phyloP scores from a whole-genome alignment of 371 early-diverging fungal species.

The Thermomucor indicae-seudaticae region DNA sequence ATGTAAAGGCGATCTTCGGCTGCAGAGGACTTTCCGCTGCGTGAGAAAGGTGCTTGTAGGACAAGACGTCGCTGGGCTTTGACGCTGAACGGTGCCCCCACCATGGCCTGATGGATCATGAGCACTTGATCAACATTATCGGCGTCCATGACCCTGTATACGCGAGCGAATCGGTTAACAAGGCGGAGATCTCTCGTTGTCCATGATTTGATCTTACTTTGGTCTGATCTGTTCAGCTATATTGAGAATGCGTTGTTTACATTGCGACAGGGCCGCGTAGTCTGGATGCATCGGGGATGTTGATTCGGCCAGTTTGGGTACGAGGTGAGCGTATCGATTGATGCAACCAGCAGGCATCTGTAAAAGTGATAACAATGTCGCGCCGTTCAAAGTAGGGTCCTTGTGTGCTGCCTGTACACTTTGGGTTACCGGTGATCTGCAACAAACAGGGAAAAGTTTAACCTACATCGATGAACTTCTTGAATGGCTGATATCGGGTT shows the following conservation, averaged over 20 bases:
- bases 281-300: slow-evolving; percentile 47
- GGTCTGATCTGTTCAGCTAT: slow-evolving; percentile 23
- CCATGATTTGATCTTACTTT: slow-evolving; percentile 9
- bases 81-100: slow-evolving; percentile 31
- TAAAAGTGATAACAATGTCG: slow-evolving; percentile 25
- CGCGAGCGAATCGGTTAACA: neutral
- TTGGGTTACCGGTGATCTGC: neutral
- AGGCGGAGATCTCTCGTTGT: neutral
- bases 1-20: slow-evolving; percentile 18
- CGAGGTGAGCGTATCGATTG: slow-evolving; percentile 18
- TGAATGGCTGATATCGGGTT: slow-evolving; percentile 33
- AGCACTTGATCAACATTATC: slow-evolving; percentile 37
- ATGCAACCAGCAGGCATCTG: slow-evolving; percentile 30
- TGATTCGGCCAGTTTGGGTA: slow-evolving; percentile 25
- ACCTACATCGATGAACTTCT: slow-evolving; percentile 40
- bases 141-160: slow-evolving; percentile 23
- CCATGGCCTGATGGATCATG: slow-evolving; percentile 23
- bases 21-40: neutral
- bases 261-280: slow-evolving; percentile 25
- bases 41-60: slow-evolving; percentile 17
- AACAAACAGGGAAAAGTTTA: neutral
- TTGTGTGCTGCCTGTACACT: slow-evolving; percentile 18
- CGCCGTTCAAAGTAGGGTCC: slow-evolving; percentile 17
- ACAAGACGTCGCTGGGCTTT: slow-evolving; percentile 31
- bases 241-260: slow-evolving; percentile 18